These are phyloP conservation scores for Neofusicoccum sp. DNA, from an alignment of 2,329 filamentous ascomycete genomes.

Conservation along the genomic window DNA sequence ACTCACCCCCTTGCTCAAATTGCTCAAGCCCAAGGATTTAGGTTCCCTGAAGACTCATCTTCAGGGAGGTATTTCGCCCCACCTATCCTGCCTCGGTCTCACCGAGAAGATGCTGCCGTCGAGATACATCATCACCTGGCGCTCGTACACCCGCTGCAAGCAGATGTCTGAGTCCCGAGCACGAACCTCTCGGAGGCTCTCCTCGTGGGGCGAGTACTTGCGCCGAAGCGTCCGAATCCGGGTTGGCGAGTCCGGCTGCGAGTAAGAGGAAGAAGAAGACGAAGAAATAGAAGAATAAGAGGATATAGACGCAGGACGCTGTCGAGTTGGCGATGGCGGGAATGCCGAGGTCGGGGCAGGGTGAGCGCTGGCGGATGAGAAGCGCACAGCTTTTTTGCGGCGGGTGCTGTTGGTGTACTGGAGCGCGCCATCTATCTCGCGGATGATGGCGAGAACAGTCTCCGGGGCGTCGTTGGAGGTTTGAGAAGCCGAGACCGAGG, in stretches of 20 bases:
- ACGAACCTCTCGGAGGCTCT: conserved; percentile 32
- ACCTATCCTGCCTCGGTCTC: not conserved
- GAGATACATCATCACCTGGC: conserved; percentile 31
- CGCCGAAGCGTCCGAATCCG: conserved; percentile 23
- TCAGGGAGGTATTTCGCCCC: not conserved
- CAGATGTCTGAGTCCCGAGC: conserved; percentile 35
- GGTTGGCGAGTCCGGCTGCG: not conserved
- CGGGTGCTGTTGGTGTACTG: conserved; percentile 3
- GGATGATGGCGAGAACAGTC: conserved; percentile 24
- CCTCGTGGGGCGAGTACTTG: conserved; percentile 26
- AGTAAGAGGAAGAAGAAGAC: conserved; percentile 11
- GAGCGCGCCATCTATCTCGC: conserved; percentile 24
- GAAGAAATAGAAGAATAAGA: conserved; percentile 16
- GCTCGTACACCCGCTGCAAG: conserved; percentile 32
- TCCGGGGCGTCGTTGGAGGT: not conserved
- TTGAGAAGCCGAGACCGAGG: not conserved
- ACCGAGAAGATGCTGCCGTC: conserved; percentile 26
- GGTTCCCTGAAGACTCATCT: no score
- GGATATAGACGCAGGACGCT: conserved; percentile 24
- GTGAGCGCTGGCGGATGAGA: not conserved
- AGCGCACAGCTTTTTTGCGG: not conserved
- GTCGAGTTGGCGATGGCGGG: conserved; percentile 22
- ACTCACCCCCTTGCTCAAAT: no score
- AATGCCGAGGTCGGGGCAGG: conserved; percentile 20
- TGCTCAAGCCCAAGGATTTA: no score